Base-by-base conservation (phyloP, 495 filamentous ascomycete genomes). In the Hypoxylon fragiforme region DNA sequence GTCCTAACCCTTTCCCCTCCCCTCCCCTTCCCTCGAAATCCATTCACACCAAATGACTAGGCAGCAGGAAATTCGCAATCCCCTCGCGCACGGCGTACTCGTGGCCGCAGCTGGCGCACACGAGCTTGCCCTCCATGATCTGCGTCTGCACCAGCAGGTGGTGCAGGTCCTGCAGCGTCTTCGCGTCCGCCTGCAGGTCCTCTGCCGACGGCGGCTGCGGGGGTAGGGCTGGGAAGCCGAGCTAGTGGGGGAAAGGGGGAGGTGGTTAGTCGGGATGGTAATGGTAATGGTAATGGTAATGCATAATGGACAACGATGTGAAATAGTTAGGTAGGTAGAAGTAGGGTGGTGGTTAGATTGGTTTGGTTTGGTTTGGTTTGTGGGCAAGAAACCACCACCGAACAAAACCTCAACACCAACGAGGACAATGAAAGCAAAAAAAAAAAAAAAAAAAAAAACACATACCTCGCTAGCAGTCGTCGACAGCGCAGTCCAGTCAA, bases 11-110 rank as follows among this genome's bases (percentile, higher is more conserved):
- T n/a, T n/a, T n/a, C n/a, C n/a, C n/a, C n/a, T n/a, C n/a, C n/a
- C n/a, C n/a, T n/a, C n/a, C n/a, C n/a, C n/a, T n/a, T n/a, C n/a
- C n/a, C n/a, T n/a, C n/a, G n/a, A n/a, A n/a, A n/a, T n/a, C n/a
- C 20, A 5, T 15, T 73, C 67, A 81, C 44, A 90, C 94, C 63
- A 97, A 71, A 76, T 97, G 94, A 63, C 86, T 92, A 13, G 94
- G 94, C 66, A 98, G 73, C 59, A 98, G 75, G 65, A 98, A 98
- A 69, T 97, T 97, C 37, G 91, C 89, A 63, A 97, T 95, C 16
- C 94, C 95, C 71, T 97, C 91, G 66, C 89, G 88, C 34, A 99
- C 85, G 62, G 83, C 81, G 71, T 97, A 97, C 72, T 92, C 86
- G 69, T 97, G 91, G 49, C 88, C 88, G 72, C 94, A 97, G 67